Percentiles rank a stretch among this genome's conserved stretches.
phyloP scores from a whole-genome alignment of 352 stramenopile species.

The Phytophthora fragariaefolia region DNA sequence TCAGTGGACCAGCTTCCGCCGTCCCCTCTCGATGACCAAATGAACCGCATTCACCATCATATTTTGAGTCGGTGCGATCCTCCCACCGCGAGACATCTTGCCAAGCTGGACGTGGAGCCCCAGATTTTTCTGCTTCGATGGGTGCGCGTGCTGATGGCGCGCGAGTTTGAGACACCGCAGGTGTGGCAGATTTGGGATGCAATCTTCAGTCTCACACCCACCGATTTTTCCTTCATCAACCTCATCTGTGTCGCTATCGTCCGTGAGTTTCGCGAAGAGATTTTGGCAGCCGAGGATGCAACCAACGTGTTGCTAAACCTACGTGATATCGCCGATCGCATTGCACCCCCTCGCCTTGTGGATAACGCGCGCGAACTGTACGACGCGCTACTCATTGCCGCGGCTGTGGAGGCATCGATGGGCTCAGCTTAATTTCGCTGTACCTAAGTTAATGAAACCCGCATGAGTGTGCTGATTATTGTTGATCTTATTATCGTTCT shows the following conservation, averaged over 20 bases:
- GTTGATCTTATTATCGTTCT: no score
- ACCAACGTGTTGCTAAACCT: conserved; percentile 65
- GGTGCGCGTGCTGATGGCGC: conserved; percentile 80
- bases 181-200: conserved; percentile 85
- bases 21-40: conserved; percentile 71
- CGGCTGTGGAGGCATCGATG: conserved; percentile 58
- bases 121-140: conserved; percentile 80
- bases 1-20: conserved; percentile 41
- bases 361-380: conserved; percentile 70
- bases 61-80: conserved; percentile 70
- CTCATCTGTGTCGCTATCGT: conserved; percentile 78
- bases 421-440: conserved; percentile 13
- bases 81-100: conserved; percentile 60
- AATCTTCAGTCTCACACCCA: conserved; percentile 75
- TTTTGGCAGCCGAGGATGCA: conserved; percentile 65
- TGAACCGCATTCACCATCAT: conserved; percentile 78
- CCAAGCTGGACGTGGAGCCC: conserved; percentile 57
- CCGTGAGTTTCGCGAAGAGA: conserved; percentile 67
- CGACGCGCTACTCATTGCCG: conserved; percentile 68
- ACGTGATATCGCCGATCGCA: conserved; percentile 56
- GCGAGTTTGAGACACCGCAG: conserved; percentile 75
- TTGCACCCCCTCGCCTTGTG: conserved; percentile 59
- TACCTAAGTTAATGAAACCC: conserved; percentile 22
- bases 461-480: no score
- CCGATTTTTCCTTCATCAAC: conserved; percentile 82